phyloP scores from a whole-genome alignment of 2,329 filamentous ascomycete species.

The Trichoderma sp. region DNA sequence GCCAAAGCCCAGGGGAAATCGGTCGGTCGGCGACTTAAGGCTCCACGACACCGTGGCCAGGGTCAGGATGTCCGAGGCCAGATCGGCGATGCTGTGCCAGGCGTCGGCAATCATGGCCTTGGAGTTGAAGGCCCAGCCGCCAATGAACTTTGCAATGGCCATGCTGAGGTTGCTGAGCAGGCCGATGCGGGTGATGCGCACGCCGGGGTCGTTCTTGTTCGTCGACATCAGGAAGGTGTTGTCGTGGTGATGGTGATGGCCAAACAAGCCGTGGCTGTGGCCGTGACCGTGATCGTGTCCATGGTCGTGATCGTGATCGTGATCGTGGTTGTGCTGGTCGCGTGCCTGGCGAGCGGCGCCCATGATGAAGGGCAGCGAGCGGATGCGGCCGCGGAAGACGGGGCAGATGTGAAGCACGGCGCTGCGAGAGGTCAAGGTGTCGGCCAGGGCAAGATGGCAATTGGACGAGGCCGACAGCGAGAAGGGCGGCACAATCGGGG shows the following conservation, averaged over 20 bases:
- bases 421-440: slow-evolving; percentile 17
- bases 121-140: slow-evolving; percentile 92
- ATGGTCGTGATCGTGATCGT: slow-evolving; percentile 62
- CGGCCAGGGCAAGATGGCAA: slow-evolving; percentile 18
- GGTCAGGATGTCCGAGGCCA: slow-evolving; percentile 93
- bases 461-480: slow-evolving; percentile 19
- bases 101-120: slow-evolving; percentile 92
- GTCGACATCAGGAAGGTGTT: slow-evolving; percentile 92
- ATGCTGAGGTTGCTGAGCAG: slow-evolving; percentile 84
- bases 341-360: slow-evolving; percentile 38
- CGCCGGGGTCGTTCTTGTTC: slow-evolving; percentile 70
- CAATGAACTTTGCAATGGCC: slow-evolving; percentile 89
- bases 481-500: slow-evolving; percentile 10
- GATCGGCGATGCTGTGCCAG: slow-evolving; percentile 91
- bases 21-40: slow-evolving; percentile 76
- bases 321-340: slow-evolving; percentile 43
- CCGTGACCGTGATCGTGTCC: slow-evolving; percentile 71
- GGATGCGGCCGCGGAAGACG: slow-evolving; percentile 27
- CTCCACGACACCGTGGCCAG: slow-evolving; percentile 94
- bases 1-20: slow-evolving; percentile 89
- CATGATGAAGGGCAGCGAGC: slow-evolving; percentile 31
- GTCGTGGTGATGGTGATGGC: slow-evolving; percentile 76
- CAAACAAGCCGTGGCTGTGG: slow-evolving; percentile 52
- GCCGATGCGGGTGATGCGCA: slow-evolving; percentile 61
- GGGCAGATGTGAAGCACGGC: slow-evolving; percentile 27